Conservation (phyloP, 2,329 filamentous ascomycete genomes). For the Ceratocystiopsis brevicomis region DNA sequence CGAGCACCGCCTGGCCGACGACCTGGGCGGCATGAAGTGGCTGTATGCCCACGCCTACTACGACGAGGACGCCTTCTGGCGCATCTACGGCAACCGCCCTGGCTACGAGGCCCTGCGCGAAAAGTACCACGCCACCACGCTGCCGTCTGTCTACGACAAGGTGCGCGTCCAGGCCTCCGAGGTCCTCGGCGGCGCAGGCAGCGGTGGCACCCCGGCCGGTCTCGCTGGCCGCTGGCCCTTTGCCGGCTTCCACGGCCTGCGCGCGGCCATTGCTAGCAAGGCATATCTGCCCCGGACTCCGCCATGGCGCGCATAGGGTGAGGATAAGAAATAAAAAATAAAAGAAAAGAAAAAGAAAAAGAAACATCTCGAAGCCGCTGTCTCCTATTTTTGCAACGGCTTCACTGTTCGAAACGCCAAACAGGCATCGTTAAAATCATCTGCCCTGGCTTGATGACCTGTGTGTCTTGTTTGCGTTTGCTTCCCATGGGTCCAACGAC, state of each 20-base stretch:
- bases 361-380: no score
- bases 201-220: neutral
- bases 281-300: constrained; percentile 30
- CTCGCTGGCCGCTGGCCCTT: constrained; percentile 31
- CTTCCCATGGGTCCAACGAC: no score
- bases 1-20: constrained; percentile 43
- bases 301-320: constrained; percentile 6
- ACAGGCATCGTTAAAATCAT: no score
- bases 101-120: constrained; percentile 39
- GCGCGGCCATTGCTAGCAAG: constrained; percentile 36
- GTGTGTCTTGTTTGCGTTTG: no score
- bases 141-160: constrained; percentile 56
- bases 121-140: constrained; percentile 41
- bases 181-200: neutral
- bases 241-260: constrained; percentile 40
- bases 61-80: constrained; percentile 51
- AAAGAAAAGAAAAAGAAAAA: no score
- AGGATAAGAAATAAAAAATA: neutral
- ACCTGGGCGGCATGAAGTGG: constrained; percentile 67
- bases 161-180: constrained; percentile 21
- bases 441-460: no score
- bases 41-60: constrained; percentile 78
- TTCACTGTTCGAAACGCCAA: no score
- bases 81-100: constrained; percentile 31
- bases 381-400: no score